Evolutionary conservation across 73 alveolate species (phyloP), one percentile per base, ranked within the genome.

Genomic region (Paramecium sexaurelia): DNA sequence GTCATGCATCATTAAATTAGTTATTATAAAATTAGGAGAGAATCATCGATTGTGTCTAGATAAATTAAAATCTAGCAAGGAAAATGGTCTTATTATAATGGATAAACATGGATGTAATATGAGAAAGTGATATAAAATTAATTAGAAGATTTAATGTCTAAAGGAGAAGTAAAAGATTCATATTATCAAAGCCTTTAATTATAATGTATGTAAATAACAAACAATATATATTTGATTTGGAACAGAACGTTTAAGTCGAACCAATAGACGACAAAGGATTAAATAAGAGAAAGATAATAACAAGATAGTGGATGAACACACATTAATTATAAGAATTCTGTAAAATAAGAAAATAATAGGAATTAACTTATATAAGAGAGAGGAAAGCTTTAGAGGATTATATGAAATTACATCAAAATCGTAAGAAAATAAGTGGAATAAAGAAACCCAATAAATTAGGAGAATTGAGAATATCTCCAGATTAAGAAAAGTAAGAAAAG

Each of bases 31-130:
- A 29, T 78, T 22, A 78, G 90, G 32, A 78, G 90, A 43, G 90
- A 78, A 45, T 13, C 90, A 0, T 39, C 90, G 1, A 39, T 78
- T 2, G 41, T 45, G 15, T 41, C 90, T 19, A 78, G 73, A 43
- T 24, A 37, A 43, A 78, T 78, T 1, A 39, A 45, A 78, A 39
- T 43, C n/a, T 22, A 26, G 6, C 11, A 37, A 20, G 68, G 75
- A 22, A 78, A 78, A 11, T 78, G 90, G 90, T 78, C 90, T 6
- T 78, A 41, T 26, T 78, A 78, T 20, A 78, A 78, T 78, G 90
- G 90, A 20, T 7, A 39, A 9, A 78, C 90, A 43, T 78, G 90
- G 90, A 33, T 78, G 5, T 45, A 39, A 78, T 78, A 78, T 41
- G 90, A 78, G 2, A 78, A 78, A n/a, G 27, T 29, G 22, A 78